Percentiles rank a stretch among this genome's conserved stretches.
phyloP scores from a whole-genome alignment of 164 flowering plant species.

The Stephania cephalantha region DNA sequence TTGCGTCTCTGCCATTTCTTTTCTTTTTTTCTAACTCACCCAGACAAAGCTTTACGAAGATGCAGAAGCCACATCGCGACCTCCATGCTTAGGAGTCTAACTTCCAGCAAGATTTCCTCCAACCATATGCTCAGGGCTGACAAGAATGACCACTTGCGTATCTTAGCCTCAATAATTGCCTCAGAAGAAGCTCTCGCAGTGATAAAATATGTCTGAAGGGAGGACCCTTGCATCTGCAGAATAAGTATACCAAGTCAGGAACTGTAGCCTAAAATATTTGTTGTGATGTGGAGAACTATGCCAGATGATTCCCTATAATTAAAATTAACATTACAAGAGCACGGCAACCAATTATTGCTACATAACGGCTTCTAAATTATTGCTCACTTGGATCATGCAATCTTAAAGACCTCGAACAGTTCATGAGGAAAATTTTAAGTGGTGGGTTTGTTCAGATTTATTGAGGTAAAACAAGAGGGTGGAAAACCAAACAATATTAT shows the following conservation, averaged over 20 bases:
- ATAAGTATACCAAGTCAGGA: constrained; percentile 5
- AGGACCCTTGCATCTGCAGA: constrained; percentile 68
- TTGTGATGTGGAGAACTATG: not conserved
- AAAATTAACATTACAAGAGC: not conserved
- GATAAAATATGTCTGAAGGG: constrained; percentile 68
- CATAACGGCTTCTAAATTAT: not conserved
- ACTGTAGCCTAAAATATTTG: not conserved
- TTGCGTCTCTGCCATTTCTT: not conserved
- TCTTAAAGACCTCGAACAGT: not conserved
- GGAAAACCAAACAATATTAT: too few relatives aligned
- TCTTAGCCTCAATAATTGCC: constrained; percentile 65
- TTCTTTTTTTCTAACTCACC: constrained; percentile 10
- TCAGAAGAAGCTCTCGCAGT: constrained; percentile 81
- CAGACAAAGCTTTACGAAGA: constrained; percentile 40
- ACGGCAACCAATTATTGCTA: not conserved
- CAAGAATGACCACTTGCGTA: constrained; percentile 41
- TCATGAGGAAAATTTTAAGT: too few relatives aligned
- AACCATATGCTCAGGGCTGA: constrained; percentile 39
- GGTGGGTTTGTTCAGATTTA: too few relatives aligned
- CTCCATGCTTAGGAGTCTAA: constrained; percentile 60
- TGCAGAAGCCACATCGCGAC: constrained; percentile 69
- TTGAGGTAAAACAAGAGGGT: too few relatives aligned
- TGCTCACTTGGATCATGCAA: not conserved
- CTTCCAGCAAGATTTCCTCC: constrained; percentile 53
- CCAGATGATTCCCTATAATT: not conserved